phyloP scores from a whole-genome alignment of 2,329 filamentous ascomycete genomes.

The Penicillium crustosum region DNA sequence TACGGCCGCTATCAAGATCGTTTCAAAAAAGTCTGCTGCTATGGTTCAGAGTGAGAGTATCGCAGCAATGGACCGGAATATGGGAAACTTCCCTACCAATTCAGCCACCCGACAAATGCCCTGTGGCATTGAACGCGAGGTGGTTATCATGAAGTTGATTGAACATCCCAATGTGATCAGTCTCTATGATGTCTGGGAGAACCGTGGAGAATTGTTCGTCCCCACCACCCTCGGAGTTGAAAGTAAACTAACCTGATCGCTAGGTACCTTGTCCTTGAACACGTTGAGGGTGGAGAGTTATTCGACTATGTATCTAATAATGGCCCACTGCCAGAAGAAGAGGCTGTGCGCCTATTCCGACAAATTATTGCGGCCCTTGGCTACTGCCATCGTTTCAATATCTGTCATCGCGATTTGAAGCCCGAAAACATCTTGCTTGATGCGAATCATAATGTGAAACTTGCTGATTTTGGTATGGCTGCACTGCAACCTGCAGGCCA shows the following conservation, averaged over 20 bases:
- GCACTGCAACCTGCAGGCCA: slow-evolving; percentile 80
- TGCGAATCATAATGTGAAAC: slow-evolving; percentile 73
- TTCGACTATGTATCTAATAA: slow-evolving; percentile 80
- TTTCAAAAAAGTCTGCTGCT: slow-evolving; percentile 77
- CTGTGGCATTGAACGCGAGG: slow-evolving; percentile 87
- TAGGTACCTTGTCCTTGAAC: slow-evolving; percentile 93
- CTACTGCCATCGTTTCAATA: slow-evolving; percentile 91
- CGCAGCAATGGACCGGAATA: slow-evolving; percentile 74
- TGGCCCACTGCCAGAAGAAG: slow-evolving; percentile 73
- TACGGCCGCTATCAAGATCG: slow-evolving; percentile 90
- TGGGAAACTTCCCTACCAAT: slow-evolving; percentile 52
- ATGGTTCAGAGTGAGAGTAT: slow-evolving; percentile 83
- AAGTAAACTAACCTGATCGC: slow-evolving; percentile 22
- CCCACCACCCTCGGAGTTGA: neutral
- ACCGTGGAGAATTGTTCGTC: slow-evolving; percentile 84
- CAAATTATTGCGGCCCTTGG: slow-evolving; percentile 90
- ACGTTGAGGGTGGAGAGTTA: slow-evolving; percentile 78
- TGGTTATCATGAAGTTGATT: slow-evolving; percentile 94
- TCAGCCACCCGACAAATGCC: slow-evolving; percentile 71
- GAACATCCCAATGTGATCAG: slow-evolving; percentile 94
- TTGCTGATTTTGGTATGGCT: slow-evolving; percentile 98
- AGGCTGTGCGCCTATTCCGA: slow-evolving; percentile 80
- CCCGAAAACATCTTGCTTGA: slow-evolving; percentile 95
- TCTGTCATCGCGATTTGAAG: slow-evolving; percentile 94
- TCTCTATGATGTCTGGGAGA: slow-evolving; percentile 97